phyloP scores from a whole-genome alignment of 225 moss, liverwort and hornwort species.

The Polytrichum formosum region DNA sequence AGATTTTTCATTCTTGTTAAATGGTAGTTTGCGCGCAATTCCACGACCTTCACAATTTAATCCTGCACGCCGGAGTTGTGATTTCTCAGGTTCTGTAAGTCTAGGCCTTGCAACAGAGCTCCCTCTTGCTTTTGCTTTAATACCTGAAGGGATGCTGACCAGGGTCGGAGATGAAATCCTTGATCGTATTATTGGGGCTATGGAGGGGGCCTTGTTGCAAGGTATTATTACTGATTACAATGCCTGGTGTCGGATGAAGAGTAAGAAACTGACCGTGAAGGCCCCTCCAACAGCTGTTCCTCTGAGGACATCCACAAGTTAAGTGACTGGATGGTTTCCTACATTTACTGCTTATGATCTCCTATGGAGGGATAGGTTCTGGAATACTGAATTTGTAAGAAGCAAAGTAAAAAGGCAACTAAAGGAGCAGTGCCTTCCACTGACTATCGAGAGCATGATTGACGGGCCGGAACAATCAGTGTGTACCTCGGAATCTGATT shows the following conservation, averaged over 20 bases:
- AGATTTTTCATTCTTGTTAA: slow-evolving; percentile 46
- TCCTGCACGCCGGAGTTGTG: slow-evolving; percentile 39
- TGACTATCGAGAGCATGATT: too few relatives aligned
- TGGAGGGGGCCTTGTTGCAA: slow-evolving; percentile 73
- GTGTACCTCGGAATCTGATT: too few relatives aligned
- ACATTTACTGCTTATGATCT: too few relatives aligned
- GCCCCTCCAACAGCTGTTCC: slow-evolving; percentile 30
- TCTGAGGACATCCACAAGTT: slow-evolving; percentile 25
- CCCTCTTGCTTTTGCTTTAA: slow-evolving; percentile 64
- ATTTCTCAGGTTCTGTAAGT: slow-evolving; percentile 66
- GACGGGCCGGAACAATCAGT: too few relatives aligned
- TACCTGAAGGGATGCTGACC: slow-evolving; percentile 61
- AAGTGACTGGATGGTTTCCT: too few relatives aligned
- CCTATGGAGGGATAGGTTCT: too few relatives aligned
- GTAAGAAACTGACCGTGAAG: slow-evolving; percentile 25
- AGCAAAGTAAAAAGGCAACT: too few relatives aligned
- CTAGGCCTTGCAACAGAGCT: slow-evolving; percentile 52
- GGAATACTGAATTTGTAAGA: too few relatives aligned
- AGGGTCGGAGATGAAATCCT: slow-evolving; percentile 75
- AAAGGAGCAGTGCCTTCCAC: too few relatives aligned
- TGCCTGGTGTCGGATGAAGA: slow-evolving; percentile 66
- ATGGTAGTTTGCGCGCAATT: slow-evolving; percentile 47
- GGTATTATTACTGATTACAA: slow-evolving; percentile 84
- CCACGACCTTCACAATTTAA: slow-evolving; percentile 26
- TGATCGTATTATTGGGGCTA: slow-evolving; percentile 70